Base-by-base conservation (phyloP, 2,329 filamentous ascomycete species). In the Fusarium avenaceum region DNA sequence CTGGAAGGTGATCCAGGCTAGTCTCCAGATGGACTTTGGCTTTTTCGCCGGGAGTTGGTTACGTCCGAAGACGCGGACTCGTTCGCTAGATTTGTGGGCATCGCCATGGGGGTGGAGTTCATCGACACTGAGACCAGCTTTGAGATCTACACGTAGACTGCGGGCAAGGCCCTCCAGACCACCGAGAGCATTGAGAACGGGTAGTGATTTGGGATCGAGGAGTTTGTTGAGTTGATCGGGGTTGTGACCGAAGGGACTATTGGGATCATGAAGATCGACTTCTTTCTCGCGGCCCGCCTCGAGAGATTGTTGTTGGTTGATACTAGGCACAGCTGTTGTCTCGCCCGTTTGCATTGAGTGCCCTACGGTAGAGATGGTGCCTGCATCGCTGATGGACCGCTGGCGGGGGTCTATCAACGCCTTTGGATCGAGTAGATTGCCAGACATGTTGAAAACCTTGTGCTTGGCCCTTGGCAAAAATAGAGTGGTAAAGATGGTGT, bases 341-440 rank as follows among this genome's bases (percentile, higher is more conserved):
- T 59, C 61, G 30, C 59, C 47, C 8, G 35, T 38, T 17, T 38
- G 35, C 7, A 38, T 9, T 10, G 35, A 38, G n/a, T 38, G 35
- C 3, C 49, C 10, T 5, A 57, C 13, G 13, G 59, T 51, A 6
- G 61, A 61, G 10, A 66, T 33, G 1, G 65, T 69, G 22, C 46
- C 65, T 24, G 45, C 65, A 22, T 69, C 51, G n/a, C 65, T 69
- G 15, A 60, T 48, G 22, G 65, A 69, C 30, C 49, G 56, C 47
- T 69, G 65, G 17, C 61, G 65, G 7, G 60, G 65, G 30, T 69
- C 65, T 26, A 51, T 26, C 33, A 68, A 28, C 22, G 65, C 48
- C 39, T 68, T 69, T 5, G 65, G 65, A 46, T 69, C 65, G 17
- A 69, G 65, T 15, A 66, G n/a, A 48, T 61, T 61, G 54, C 42